These are phyloP conservation scores for Aurinia saxatilis DNA, from an alignment of 345 rosid species.

Conservation along the genomic window DNA sequence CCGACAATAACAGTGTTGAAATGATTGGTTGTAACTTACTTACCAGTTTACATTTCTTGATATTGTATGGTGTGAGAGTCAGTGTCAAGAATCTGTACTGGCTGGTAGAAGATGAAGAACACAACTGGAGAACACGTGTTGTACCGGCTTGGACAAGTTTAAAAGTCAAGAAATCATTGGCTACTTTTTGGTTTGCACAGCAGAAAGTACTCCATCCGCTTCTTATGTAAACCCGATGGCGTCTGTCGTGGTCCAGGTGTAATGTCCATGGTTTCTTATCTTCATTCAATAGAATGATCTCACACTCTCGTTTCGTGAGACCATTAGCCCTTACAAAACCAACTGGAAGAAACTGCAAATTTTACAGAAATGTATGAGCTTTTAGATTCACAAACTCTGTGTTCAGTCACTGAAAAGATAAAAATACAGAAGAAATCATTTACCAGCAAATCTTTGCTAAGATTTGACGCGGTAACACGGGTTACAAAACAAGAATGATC, in stretches of 20 bases:
- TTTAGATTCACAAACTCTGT: neutral
- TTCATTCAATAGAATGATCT: conserved; percentile 1
- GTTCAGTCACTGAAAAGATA: neutral
- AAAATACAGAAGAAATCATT: neutral
- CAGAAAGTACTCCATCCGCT: conserved; percentile 13
- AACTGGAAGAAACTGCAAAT: neutral
- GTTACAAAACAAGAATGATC: conserved; percentile 7
- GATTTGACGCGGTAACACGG: neutral
- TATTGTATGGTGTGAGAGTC: neutral
- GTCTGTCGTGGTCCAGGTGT: neutral
- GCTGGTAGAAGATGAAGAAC: neutral
- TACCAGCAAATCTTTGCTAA: neutral
- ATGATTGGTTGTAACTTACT: neutral
- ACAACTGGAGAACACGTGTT: conserved; percentile 7
- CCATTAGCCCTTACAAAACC: conserved; percentile 7
- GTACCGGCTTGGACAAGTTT: neutral
- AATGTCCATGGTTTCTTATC: neutral
- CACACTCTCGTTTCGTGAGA: neutral
- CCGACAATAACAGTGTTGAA: neutral
- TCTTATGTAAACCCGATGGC: neutral
- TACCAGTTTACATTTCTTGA: neutral
- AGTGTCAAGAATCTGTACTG: conserved; percentile 8
- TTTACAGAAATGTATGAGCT: neutral
- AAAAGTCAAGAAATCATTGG: neutral
- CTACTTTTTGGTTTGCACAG: neutral